Evolutionary conservation across 2,329 filamentous ascomycete genomes (phyloP).

Genomic region (Fusarium verticillioides): DNA sequence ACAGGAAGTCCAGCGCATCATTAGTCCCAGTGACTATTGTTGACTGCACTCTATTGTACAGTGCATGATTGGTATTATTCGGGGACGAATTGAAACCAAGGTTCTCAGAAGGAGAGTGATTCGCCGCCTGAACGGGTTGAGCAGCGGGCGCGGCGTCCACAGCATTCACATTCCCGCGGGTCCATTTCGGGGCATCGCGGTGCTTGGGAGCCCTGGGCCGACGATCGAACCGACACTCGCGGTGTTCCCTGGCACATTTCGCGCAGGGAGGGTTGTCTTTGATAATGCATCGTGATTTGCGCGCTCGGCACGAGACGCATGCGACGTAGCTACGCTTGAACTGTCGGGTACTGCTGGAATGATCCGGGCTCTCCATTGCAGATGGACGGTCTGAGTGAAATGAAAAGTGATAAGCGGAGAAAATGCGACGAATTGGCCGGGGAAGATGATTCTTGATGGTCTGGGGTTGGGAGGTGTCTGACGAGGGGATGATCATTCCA

Average conservation of each 20-base stretch:
- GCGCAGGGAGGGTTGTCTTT: constrained; percentile 33
- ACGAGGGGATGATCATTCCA: neutral
- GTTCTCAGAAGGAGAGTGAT: neutral
- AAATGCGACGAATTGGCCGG: neutral
- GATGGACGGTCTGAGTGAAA: neutral
- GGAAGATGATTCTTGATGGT: neutral
- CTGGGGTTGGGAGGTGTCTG: neutral
- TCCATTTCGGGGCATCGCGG: constrained; percentile 23
- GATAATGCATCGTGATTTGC: constrained; percentile 29
- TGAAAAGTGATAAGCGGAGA: neutral
- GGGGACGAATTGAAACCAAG: neutral
- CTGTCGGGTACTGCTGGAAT: neutral
- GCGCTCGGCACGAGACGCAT: constrained; percentile 27
- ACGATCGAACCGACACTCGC: constrained; percentile 28
- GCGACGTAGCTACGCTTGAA: constrained; percentile 37
- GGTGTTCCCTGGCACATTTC: constrained; percentile 29
- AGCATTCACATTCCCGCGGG: neutral
- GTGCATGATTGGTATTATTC: neutral
- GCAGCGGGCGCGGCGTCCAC: neutral
- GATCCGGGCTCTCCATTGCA: constrained; percentile 16
- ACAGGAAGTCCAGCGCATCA: constrained; percentile 30
- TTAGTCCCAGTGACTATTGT: constrained; percentile 28
- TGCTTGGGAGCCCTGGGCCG: constrained; percentile 21
- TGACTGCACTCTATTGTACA: constrained; percentile 25
- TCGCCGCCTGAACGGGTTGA: neutral